A percentile compares a stretch with the other conserved stretches of the same genome.
These are phyloP conservation scores for Penicillium olsonii DNA, from an alignment of 2,329 filamentous ascomycete species.

Conservation along the genomic window DNA sequence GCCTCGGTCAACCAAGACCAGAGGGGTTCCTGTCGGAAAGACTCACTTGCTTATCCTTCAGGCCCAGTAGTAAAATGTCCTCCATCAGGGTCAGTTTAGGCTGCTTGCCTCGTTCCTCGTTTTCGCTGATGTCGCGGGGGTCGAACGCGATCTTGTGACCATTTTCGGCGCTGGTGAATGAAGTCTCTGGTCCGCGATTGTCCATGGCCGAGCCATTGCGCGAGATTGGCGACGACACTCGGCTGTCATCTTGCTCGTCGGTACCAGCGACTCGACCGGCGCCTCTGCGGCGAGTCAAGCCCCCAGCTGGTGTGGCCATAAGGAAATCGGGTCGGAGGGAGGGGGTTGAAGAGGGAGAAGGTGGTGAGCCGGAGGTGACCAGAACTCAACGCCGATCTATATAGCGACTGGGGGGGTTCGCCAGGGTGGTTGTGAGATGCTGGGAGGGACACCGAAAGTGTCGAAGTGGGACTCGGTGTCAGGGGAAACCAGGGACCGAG, in stretches of 20 bases:
- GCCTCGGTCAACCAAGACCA: conserved; percentile 1
- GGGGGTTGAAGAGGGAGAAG: conserved; percentile 13
- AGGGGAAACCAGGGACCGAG: conserved; percentile 28
- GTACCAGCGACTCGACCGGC: conserved; percentile 59
- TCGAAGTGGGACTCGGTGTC: conserved; percentile 29
- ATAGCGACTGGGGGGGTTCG: conserved; percentile 19
- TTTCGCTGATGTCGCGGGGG: conserved; percentile 95
- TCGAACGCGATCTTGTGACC: conserved; percentile 99
- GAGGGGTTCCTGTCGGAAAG: conserved; percentile 15
- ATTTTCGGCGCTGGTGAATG: conserved; percentile 83
- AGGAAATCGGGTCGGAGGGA: conserved; percentile 26
- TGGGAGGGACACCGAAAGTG: conserved; percentile 25
- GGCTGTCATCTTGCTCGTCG: conserved; percentile 64
- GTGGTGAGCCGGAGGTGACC: conserved; percentile 8
- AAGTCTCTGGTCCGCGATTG: conserved; percentile 67
- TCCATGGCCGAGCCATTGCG: conserved; percentile 60
- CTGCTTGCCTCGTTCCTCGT: conserved; percentile 92
- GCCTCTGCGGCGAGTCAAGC: conserved; percentile 69
- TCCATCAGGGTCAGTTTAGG: conserved; percentile 99
- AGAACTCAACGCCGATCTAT: conserved; percentile 19
- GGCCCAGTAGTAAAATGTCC: conserved; percentile 87
- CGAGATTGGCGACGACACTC: conserved; percentile 66
- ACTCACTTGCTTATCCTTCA: conserved; percentile 97
- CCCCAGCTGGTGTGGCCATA: conserved; percentile 67
- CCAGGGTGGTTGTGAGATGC: conserved; percentile 24